These are phyloP conservation scores for Xylaria sp. DNA, from an alignment of 2,329 filamentous ascomycete species.

Conservation along the genomic window DNA sequence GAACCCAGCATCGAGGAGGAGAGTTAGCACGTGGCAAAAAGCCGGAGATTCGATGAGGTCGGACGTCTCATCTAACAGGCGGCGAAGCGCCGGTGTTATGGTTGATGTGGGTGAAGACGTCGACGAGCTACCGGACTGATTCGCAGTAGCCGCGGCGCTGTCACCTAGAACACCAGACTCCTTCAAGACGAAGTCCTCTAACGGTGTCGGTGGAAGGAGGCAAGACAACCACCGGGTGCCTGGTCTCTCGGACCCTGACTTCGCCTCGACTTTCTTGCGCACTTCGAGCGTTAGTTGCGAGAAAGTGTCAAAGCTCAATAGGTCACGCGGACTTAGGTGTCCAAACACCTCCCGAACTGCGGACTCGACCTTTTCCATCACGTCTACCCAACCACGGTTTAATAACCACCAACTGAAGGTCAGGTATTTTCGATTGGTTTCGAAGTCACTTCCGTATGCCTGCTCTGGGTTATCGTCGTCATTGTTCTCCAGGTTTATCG, in stretches of 20 bases:
- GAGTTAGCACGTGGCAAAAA: conserved; percentile 86
- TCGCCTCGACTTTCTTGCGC: conserved; percentile 84
- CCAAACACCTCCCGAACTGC: conserved; percentile 92
- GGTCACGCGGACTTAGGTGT: conserved; percentile 86
- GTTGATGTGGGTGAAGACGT: conserved; percentile 49
- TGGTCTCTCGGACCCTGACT: conserved; percentile 54
- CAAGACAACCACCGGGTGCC: conserved; percentile 81
- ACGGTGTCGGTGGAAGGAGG: conserved; percentile 80
- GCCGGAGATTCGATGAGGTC: conserved; percentile 94
- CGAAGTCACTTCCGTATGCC: conserved; percentile 90
- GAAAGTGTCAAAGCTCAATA: conserved; percentile 83
- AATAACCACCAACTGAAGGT: conserved; percentile 99
- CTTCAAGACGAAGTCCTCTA: conserved; percentile 85
- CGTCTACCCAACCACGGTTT: conserved; percentile 86
- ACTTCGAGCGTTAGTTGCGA: conserved; percentile 85
- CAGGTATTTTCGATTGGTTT: conserved; percentile 93
- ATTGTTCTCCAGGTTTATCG: conserved; percentile 91
- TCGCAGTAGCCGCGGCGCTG: conserved; percentile 54
- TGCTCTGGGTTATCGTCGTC: conserved; percentile 88
- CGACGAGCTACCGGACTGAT: conserved; percentile 26
- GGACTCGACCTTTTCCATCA: conserved; percentile 83
- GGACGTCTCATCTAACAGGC: conserved; percentile 92
- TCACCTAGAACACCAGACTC: conserved; percentile 82
- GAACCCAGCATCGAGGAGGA: conserved; percentile 89
- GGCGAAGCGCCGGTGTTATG: conserved; percentile 71